Percentiles rank a stretch among this genome's conserved stretches.
These are phyloP conservation scores for Pseudogymnoascus sp. DNA, from an alignment of 2,329 filamentous ascomycete species.

Conservation along the genomic window DNA sequence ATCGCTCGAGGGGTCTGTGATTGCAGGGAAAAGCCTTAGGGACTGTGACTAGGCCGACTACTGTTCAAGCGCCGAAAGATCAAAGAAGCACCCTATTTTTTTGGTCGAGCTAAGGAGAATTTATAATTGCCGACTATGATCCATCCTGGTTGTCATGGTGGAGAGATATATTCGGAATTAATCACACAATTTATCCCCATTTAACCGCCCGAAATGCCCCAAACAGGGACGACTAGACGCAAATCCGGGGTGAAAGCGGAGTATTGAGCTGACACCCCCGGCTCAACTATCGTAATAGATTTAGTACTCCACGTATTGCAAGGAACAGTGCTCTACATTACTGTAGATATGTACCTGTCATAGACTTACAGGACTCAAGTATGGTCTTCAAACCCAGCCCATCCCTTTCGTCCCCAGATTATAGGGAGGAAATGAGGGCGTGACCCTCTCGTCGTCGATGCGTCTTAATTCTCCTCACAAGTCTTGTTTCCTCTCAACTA, in stretches of 20 bases:
- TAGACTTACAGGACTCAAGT: not conserved
- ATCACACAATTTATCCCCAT: not conserved
- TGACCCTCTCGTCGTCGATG: not conserved
- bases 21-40: not conserved
- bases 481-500: not conserved
- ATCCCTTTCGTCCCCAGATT: not conserved
- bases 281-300: not conserved
- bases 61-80: not conserved
- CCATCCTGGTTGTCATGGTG: not conserved
- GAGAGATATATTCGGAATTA: not conserved
- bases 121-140: not conserved
- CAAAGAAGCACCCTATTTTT: not conserved
- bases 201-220: not conserved
- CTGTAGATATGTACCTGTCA: conserved; percentile 3
- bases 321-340: not conserved
- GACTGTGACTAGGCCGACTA: not conserved
- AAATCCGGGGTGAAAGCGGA: conserved; percentile 5
- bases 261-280: not conserved
- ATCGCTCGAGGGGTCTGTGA: not conserved
- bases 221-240: not conserved
- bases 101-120: not conserved
- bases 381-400: not conserved
- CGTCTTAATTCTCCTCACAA: not conserved
- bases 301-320: not conserved
- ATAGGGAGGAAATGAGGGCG: not conserved